Conservation (phyloP, 371 early-diverging fungal species). For the Actinomucor elegans region DNA sequence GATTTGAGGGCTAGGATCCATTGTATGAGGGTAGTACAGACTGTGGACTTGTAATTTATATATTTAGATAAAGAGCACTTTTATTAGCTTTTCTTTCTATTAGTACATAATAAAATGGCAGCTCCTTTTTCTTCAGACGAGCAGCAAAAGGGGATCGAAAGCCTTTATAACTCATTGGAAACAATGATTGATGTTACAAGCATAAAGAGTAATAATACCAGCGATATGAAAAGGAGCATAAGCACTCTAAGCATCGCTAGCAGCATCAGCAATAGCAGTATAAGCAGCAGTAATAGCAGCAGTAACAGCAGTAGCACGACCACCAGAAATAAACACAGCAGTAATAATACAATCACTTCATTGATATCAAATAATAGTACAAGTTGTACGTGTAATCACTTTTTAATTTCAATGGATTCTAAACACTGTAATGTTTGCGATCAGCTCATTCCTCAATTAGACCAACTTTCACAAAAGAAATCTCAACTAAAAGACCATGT, state of each 20-base stretch:
- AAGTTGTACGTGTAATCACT: constrained; percentile 6
- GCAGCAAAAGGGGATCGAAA: background rate
- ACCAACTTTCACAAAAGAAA: background rate
- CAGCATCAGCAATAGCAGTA: background rate
- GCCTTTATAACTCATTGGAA: background rate
- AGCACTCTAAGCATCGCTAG: constrained; percentile 3
- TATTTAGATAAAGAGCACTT: too few relatives aligned
- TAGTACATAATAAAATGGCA: too few relatives aligned
- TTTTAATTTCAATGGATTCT: constrained; percentile 9
- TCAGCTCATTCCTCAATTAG: background rate
- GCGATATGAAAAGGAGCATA: background rate
- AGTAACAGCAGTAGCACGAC: background rate
- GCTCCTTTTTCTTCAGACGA: too few relatives aligned
- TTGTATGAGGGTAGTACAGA: too few relatives aligned
- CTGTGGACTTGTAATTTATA: too few relatives aligned
- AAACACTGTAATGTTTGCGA: constrained; percentile 15
- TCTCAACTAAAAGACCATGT: background rate
- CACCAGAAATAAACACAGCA: constrained; percentile 7
- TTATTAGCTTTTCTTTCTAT: too few relatives aligned
- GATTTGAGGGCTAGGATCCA: too few relatives aligned
- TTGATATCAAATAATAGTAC: background rate
- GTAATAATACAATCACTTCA: background rate
- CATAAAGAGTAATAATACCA: background rate
- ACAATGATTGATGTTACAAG: too few relatives aligned
- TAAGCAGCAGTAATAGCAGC: background rate